Base-by-base conservation (phyloP, 1,139 yeast genomes). In the Sugiyamaella sp. region DNA sequence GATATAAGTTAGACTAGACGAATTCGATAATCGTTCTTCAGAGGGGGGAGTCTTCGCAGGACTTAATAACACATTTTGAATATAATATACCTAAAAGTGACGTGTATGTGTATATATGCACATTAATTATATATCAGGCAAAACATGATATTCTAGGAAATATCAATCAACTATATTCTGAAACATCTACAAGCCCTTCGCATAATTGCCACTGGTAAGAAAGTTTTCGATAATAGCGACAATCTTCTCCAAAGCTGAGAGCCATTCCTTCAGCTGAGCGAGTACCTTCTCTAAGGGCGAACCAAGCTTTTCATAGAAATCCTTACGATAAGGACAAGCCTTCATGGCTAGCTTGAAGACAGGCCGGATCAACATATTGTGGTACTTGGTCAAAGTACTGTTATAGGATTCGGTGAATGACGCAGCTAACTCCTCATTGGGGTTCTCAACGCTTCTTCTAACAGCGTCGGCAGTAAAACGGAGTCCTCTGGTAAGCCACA, bases 291-390 rank as follows among this genome's bases (percentile, higher is more conserved):
- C 82, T 69, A 60, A 61, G 51, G 71, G 73, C 22, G 76, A 73
- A 50, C 96, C 96, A 63, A 89, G 79, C 75, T 89, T 89, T 56
- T 71, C 84, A 66, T 89, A 89, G 67, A 89, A 88, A 66, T 84
- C 96, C 70, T 83, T 84, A 75, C 97, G 82, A 74, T 88, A 89
- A 29, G 97, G 97, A 72, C 96, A 89, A 1, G 96, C 95, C 72
- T 88, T 88, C 97, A 89, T 89, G 54, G 97, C 97, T 68, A 90
- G 79, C 78, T 87, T 88, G 80, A 89, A 90, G 56, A 89, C 82
- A 24, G 96, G 96, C 68, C 86, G 86, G 60, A 89, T 78, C 66
- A 89, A 75, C 79, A 89, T 82, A 55, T 86, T 85, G 73, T 89
- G 97, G 73, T 82, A 84, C 71, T 89, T 84, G 55, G 87, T 80